phyloP scores from a whole-genome alignment of 129 eudicot genomes.

The Apium graveolens region DNA sequence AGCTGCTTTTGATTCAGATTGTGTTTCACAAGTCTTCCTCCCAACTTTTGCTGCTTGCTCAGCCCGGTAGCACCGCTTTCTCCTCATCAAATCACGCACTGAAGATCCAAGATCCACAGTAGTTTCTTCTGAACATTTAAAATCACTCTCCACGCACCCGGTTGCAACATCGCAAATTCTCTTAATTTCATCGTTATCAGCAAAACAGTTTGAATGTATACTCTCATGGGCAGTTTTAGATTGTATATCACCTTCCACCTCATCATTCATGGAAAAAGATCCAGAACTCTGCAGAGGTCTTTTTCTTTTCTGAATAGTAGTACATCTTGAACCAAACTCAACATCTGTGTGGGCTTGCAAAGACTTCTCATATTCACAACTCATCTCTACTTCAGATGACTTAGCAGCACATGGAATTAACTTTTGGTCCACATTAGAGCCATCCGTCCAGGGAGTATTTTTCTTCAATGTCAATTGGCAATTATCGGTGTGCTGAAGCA shows the following conservation, averaged over 20 bases:
- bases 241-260: conserved; percentile 22
- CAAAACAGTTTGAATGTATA: conserved; percentile 12
- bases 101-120: conserved; percentile 49
- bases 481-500: conserved; percentile 13
- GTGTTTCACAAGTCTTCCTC: conserved; percentile 2
- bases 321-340: conserved; percentile 25
- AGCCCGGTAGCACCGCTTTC: conserved; percentile 47
- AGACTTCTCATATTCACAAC: conserved; percentile 20
- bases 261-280: conserved; percentile 39
- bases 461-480: conserved; percentile 24
- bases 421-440: conserved; percentile 39
- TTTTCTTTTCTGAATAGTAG: conserved; percentile 34
- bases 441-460: conserved; percentile 49
- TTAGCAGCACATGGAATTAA: conserved; percentile 19
- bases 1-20: not conserved
- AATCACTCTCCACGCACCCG: conserved; percentile 13
- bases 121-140: conserved; percentile 14
- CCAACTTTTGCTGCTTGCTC: conserved; percentile 19
- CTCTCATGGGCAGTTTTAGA: conserved; percentile 11
- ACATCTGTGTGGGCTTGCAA: conserved; percentile 10
- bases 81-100: conserved; percentile 88
- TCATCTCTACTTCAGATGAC: conserved; percentile 20
- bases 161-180: conserved; percentile 7
- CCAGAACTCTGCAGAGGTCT: conserved; percentile 49
- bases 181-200: conserved; percentile 8